These are phyloP conservation scores for Teratosphaeria viscida DNA, from an alignment of 2,329 filamentous ascomycete species.

Conservation along the genomic window DNA sequence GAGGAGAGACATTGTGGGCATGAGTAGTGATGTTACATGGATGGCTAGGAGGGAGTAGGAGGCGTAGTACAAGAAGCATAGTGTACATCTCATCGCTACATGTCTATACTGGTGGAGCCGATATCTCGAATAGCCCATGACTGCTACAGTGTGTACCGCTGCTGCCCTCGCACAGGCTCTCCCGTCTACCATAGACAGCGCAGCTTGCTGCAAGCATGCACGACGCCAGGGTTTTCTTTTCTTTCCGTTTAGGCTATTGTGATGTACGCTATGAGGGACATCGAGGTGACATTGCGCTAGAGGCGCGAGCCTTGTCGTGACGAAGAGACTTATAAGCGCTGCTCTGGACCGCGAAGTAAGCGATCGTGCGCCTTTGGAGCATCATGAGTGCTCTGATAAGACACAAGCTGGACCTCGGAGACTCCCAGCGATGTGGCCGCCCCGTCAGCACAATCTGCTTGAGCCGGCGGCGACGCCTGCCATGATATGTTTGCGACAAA, in stretches of 20 bases:
- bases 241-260: not conserved
- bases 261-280: not conserved
- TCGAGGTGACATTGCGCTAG: no score
- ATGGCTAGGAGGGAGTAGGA: not conserved
- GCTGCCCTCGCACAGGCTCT: not conserved
- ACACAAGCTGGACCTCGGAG: no score
- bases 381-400: no score
- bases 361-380: no score
- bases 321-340: no score
- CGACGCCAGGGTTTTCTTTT: no score
- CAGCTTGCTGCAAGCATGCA: not conserved
- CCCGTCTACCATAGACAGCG: not conserved
- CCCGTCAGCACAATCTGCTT: no score
- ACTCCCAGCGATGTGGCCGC: no score
- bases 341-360: no score
- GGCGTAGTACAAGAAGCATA: not conserved
- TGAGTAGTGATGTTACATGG: not conserved
- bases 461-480: not conserved
- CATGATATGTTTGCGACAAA: slow-evolving; percentile 11
- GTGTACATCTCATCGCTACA: not conserved
- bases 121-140: not conserved
- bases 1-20: not conserved
- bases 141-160: not conserved
- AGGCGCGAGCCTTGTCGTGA: no score
- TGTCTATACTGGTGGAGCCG: not conserved